Base-by-base conservation (phyloP, 192 early-diverging fungal genomes). In the Glomus cerebriforme region DNA sequence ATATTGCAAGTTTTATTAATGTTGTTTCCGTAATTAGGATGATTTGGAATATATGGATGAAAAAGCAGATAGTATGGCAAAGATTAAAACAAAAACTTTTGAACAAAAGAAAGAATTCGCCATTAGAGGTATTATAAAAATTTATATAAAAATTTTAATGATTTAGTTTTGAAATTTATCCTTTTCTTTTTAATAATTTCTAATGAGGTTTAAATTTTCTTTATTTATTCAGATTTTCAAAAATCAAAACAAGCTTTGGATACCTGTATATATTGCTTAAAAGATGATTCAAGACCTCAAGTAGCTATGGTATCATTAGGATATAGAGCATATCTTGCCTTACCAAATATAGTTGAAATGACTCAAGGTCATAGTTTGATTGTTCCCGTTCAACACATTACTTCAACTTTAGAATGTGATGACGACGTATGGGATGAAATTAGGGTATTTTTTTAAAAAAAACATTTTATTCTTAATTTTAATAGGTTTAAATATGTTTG, bases 401-500 rank as follows among this genome's bases (percentile, higher is more conserved):
- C 90, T 0, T 92, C 93, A 8, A 95, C 92, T 15, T 83, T 99
- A 37, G 92, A 95, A 79, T 93, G 91, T 64, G 95, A 97, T 64
- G 96, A 99, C 73, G 94, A 95, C 78, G 87, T 86, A 15, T 98
- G 97, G 97, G 93, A 93, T 64, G 98, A 99, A 82, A 95, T 99
- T 39, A 79, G 89, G 85, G 91, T 92, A 89, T 59, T 81, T 81
- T 47, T 27, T n/a, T n/a, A n/a, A 79, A 15, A n/a, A 24, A 0
- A 43, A 22, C 27, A 31, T 67, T 10, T 32, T 32, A 67, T 71
- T 54, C 17, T 29, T 70, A 24, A 64, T 12, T 43, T 10, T 43
- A 62, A 26, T 65, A 34, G 24, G 37, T 66, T 13, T 1, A 27
- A 32, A n/a, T 17, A 0, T 31, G 1, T 9, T 64, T 32, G 9